These are phyloP conservation scores for Cutaneotrichosporon sp. DNA, from an alignment of 1,284 basidiomycete genomes.

Conservation along the genomic window DNA sequence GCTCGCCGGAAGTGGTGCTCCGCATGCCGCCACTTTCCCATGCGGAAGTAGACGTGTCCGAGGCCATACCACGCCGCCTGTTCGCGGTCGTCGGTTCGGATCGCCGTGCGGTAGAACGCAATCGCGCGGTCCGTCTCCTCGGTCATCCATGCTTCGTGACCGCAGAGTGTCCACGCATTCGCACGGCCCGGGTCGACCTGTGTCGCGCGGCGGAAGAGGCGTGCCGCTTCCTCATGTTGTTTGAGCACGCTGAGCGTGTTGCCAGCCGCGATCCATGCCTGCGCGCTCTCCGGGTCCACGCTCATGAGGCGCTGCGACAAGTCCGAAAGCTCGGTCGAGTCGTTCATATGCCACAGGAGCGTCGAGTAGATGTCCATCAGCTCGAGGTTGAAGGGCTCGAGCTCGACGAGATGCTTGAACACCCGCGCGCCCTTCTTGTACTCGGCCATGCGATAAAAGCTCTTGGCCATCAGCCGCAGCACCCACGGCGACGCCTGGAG, in stretches of 20 bases:
- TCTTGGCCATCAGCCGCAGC: constrained; percentile 74
- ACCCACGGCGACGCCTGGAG: constrained; percentile 75
- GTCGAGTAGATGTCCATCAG: constrained; percentile 95
- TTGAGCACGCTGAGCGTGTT: constrained; percentile 89
- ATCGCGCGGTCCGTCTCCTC: constrained; percentile 88
- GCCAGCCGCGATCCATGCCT: constrained; percentile 91
- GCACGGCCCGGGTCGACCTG: constrained; percentile 79
- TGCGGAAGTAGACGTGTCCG: constrained; percentile 86
- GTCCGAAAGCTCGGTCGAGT: constrained; percentile 76
- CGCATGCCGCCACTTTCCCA: constrained; percentile 82
- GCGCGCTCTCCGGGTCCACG: constrained; percentile 73
- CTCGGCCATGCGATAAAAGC: constrained; percentile 81
- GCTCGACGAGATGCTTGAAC: constrained; percentile 72
- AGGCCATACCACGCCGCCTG: constrained; percentile 99
- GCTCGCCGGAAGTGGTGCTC: constrained; percentile 93
- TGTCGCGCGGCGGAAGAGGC: constrained; percentile 84
- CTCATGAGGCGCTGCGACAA: constrained; percentile 84
- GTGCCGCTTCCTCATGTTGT: constrained; percentile 82
- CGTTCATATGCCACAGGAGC: constrained; percentile 84
- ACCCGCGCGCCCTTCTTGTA: constrained; percentile 81
- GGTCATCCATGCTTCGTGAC: constrained; percentile 84
- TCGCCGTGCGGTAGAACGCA: constrained; percentile 81
- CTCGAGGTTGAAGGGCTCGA: constrained; percentile 78
- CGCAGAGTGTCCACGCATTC: constrained; percentile 89
- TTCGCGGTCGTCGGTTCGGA: constrained; percentile 81